Percentiles rank a stretch among this genome's conserved stretches.
Evolutionary conservation across 441 rosid species (phyloP).

Genomic region (Macaranga tanarius): DNA sequence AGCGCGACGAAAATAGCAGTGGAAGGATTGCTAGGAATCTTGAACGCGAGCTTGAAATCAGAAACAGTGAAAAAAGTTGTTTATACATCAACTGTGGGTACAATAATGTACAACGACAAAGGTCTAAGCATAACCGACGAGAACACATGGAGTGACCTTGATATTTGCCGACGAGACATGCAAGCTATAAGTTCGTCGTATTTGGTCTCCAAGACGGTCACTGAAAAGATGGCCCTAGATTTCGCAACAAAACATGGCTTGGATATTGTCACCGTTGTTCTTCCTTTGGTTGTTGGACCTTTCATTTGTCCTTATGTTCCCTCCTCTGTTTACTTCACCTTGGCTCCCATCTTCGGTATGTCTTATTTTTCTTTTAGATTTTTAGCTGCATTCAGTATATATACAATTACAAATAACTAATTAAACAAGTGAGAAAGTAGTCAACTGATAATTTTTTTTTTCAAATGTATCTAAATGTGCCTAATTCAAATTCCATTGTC

Average conservation of each 20-base stretch:
- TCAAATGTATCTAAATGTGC: too few species aligned
- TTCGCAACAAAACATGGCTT: constrained; percentile 20
- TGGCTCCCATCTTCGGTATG: background rate
- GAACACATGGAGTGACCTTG: constrained; percentile 51
- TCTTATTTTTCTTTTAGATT: background rate
- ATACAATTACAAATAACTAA: too few species aligned
- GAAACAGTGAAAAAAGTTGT: constrained; percentile 33
- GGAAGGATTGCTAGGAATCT: constrained; percentile 39
- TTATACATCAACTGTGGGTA: constrained; percentile 24
- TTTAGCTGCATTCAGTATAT: too few species aligned
- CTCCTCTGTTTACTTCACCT: constrained; percentile 21
- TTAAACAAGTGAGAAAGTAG: too few species aligned
- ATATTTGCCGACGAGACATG: constrained; percentile 26
- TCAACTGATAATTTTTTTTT: too few species aligned
- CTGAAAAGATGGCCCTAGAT: constrained; percentile 21
- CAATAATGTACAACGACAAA: background rate
- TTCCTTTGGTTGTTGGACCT: constrained; percentile 30
- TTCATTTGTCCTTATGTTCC: constrained; percentile 48
- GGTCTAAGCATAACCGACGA: constrained; percentile 38
- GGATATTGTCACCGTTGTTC: constrained; percentile 26
- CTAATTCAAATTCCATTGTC: too few species aligned
- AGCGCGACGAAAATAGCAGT: constrained; percentile 37
- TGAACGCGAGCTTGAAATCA: constrained; percentile 35
- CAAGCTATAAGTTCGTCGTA: constrained; percentile 27
- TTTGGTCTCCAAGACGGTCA: constrained; percentile 33